These are phyloP conservation scores for Candida krabiensis DNA, from an alignment of 805 yeast species.

Conservation along the genomic window DNA sequence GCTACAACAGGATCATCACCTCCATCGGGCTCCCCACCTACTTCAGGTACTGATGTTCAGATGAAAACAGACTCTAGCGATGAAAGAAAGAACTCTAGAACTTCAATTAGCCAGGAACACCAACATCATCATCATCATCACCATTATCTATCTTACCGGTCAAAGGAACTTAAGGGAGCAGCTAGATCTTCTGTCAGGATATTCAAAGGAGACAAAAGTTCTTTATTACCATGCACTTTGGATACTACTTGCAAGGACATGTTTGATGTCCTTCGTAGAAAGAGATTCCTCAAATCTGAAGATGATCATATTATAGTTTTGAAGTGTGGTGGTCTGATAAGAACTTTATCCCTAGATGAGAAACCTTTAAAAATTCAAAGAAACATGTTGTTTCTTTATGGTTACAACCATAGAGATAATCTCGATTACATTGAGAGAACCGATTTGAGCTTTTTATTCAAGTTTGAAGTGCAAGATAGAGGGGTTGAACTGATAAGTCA, in stretches of 20 bases:
- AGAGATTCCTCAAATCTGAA: constrained; percentile 68
- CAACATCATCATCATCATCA: constrained; percentile 19
- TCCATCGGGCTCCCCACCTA: constrained; percentile 3
- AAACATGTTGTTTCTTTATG: constrained; percentile 69
- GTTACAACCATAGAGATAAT: constrained; percentile 76
- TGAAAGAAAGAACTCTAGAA: constrained; percentile 6
- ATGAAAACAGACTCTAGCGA: constrained; percentile 4
- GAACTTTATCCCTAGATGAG: constrained; percentile 70
- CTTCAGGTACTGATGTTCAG: constrained; percentile 8
- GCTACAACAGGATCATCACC: constrained; percentile 12
- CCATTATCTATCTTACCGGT: constrained; percentile 14
- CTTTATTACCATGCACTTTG: constrained; percentile 75
- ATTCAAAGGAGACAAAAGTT: constrained; percentile 78
- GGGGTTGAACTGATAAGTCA: constrained; percentile 40
- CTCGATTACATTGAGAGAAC: constrained; percentile 78
- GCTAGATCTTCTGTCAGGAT: constrained; percentile 54
- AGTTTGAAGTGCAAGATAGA: constrained; percentile 77
- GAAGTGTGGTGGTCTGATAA: constrained; percentile 72
- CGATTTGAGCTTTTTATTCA: constrained; percentile 78
- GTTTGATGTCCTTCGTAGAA: constrained; percentile 67
- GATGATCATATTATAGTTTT: constrained; percentile 77
- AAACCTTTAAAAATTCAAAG: constrained; percentile 77
- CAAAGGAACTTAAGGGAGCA: constrained; percentile 30
- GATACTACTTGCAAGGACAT: constrained; percentile 78
- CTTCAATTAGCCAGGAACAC: constrained; percentile 6